Evolutionary conservation across 2,329 filamentous ascomycete genomes (phyloP).

Genomic region (Penicillium olsonii): DNA sequence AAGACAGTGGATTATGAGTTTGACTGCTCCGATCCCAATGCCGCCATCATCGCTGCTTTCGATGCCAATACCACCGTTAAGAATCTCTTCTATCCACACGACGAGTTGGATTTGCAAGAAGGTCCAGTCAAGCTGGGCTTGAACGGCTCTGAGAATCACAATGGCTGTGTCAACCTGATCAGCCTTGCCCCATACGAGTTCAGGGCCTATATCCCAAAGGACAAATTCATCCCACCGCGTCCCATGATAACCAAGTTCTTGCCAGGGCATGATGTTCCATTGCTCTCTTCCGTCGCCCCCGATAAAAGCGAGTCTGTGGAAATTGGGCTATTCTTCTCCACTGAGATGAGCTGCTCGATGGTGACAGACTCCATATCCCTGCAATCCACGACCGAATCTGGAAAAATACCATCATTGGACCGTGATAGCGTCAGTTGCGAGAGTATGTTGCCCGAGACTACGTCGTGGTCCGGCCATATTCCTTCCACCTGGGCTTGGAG

Average conservation of each 20-base stretch:
- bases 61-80: slow-evolving; percentile 56
- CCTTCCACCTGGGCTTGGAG: slow-evolving; percentile 57
- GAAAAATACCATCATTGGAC: slow-evolving; percentile 48
- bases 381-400: slow-evolving; percentile 55
- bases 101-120: slow-evolving; percentile 53
- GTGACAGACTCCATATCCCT: slow-evolving; percentile 54
- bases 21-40: slow-evolving; percentile 54
- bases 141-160: slow-evolving; percentile 49
- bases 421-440: slow-evolving; percentile 49
- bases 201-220: slow-evolving; percentile 60
- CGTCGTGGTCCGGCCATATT: slow-evolving; percentile 53
- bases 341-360: slow-evolving; percentile 61
- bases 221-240: slow-evolving; percentile 51
- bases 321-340: slow-evolving; percentile 61
- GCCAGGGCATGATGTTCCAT: slow-evolving; percentile 62
- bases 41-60: slow-evolving; percentile 60
- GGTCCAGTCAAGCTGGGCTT: slow-evolving; percentile 51
- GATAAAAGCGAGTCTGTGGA: slow-evolving; percentile 48
- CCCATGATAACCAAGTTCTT: slow-evolving; percentile 62
- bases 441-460: slow-evolving; percentile 36
- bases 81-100: slow-evolving; percentile 65
- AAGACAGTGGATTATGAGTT: slow-evolving; percentile 56
- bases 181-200: slow-evolving; percentile 60
- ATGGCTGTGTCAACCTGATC: slow-evolving; percentile 58
- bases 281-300: slow-evolving; percentile 50